Evolutionary conservation across 2,329 filamentous ascomycete species (phyloP), one percentile per base, ranked within the genome.

Genomic region (Xylaria sp.): DNA sequence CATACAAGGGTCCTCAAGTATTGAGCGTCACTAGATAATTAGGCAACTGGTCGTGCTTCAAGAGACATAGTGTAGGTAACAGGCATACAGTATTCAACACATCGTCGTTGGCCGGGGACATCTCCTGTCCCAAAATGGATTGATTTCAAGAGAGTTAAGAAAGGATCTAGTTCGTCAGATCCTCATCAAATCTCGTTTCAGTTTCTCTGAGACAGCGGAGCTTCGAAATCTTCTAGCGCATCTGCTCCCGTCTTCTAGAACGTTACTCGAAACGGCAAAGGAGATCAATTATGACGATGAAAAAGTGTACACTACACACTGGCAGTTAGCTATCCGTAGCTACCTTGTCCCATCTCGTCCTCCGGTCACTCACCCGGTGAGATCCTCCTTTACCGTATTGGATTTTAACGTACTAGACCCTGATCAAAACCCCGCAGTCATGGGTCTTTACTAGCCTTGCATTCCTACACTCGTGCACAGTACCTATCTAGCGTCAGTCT

Each of bases 101-200:
- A 46, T 13, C 18, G 23, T n/a, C 46, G 3, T 25, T 54, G 15
- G 23, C 23, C 23, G 18, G 10, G 10, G 34, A 69, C 66, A 61
- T 57, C 8, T 66, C 66, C 41, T 28, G 44, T 61, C 58, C 63
- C 39, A 34, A 69, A 66, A 28, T 25, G 63, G 57, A 54, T 58
- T 58, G 28, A 66, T 61, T 52, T 15, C 48, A 50, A 7, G 8
- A 7, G 8, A 51, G 56, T 34, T 28, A 28, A 37, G 25, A 61
- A 28, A 61, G 59, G 62, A 66, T 57, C 44, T 60, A 59, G 54
- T 32, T 57, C 23, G 18, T 62, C 44, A 69, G 58, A 71, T 71
- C 66, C 66, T 59, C 57, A 57, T 63, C 58, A 60, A 23, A 64
- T 64, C 25, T 55, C 50, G 69, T 66, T 71, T 71, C 69, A 71